Base-by-base conservation (phyloP, 2,329 filamentous ascomycete species). In the Claviceps fusiformis region DNA sequence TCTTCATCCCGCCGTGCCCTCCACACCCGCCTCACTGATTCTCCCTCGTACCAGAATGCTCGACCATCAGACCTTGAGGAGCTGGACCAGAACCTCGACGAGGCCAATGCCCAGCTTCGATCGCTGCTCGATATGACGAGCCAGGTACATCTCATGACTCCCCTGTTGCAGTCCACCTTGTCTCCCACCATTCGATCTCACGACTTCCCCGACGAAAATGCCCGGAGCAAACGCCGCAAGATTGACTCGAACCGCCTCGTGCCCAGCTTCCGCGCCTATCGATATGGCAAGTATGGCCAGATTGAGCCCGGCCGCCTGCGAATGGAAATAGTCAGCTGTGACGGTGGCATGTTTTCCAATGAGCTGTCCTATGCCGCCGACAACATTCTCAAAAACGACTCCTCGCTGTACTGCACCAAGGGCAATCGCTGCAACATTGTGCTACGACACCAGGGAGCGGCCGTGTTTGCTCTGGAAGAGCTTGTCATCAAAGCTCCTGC, bases 251-350 rank as follows among this genome's bases (percentile, higher is more conserved):
- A 87, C 58, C 75, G 76, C 50, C 68, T 75, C 15, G 69, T 74
- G 31, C 69, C 74, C 7, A 67, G 67, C 44, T 78, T 75, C 60
- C 73, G 71, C 57, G 80, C 77, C 2, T 88, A 91, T 65, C 84
- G 80, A 59, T 97, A 96, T 67, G 92, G 91, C 27, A 84, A 83
- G 63, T 89, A 86, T 67, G 92, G 91, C 19, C 91, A 95, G 69
- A 86, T 95, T 17, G 87, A 93, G 57, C 81, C 89, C 0, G 91
- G 90, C 3, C 78, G 81, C 59, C 73, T 96, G 63, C 85, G 79
- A 58, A 89, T 96, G 87, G 87, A 95, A 66, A 83, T 96, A 59
- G 79, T 88, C 51, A 93, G 85, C 73, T 96, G 90, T 65, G 91
- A 96, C 67, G 90, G 89, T 45, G 90, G 91, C 47, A 76, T 82